These are phyloP conservation scores for Lactarius pseudohatsudake DNA, from an alignment of 768 basidiomycete genomes.

Conservation along the genomic window DNA sequence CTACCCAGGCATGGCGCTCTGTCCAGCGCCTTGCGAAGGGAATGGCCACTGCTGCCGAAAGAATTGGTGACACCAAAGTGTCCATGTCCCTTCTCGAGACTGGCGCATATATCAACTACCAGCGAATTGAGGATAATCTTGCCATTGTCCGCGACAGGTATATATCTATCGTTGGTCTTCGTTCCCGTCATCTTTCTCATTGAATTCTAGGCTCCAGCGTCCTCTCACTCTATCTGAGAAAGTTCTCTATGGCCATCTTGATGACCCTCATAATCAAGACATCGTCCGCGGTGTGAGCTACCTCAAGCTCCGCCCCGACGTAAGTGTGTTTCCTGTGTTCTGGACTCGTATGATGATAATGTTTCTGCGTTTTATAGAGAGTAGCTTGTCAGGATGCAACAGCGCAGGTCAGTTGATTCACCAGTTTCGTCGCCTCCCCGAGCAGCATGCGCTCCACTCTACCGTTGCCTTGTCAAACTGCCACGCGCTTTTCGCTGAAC, in stretches of 20 bases:
- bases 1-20: conserved; percentile 29
- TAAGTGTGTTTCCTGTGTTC: conserved; percentile 44
- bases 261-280: conserved; percentile 89
- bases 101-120: conserved; percentile 87
- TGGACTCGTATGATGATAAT: conserved; percentile 22
- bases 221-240: conserved; percentile 95
- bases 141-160: conserved; percentile 82
- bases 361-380: conserved; percentile 47
- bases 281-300: conserved; percentile 91
- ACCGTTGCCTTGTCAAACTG: neutral
- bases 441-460: neutral
- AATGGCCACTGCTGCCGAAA: conserved; percentile 74
- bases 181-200: neutral
- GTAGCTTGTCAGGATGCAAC: conserved; percentile 92
- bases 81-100: conserved; percentile 85
- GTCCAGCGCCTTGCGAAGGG: conserved; percentile 38
- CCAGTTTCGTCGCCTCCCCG: neutral
- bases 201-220: conserved; percentile 64
- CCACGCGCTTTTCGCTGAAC: neutral
- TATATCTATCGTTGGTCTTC: neutral
- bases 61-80: conserved; percentile 89
- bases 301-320: conserved; percentile 96
- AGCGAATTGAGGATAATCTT: conserved; percentile 97
- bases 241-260: conserved; percentile 96
- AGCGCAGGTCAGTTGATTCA: conserved; percentile 50